Base-by-base conservation (phyloP, 2,329 filamentous ascomycete genomes). In the Fusarium falciforme region DNA sequence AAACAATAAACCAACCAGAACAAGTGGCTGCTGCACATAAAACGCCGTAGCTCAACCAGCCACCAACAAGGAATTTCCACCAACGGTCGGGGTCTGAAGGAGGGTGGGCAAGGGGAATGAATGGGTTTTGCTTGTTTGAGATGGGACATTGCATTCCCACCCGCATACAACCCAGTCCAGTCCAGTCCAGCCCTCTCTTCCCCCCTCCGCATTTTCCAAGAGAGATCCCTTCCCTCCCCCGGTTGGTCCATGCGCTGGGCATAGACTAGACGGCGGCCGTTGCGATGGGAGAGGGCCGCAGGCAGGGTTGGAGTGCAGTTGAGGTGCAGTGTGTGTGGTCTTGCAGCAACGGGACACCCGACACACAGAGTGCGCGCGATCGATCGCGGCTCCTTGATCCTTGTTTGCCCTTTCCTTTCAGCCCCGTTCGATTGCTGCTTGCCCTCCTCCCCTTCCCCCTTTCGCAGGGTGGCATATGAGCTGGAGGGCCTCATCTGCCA, bases 401-500 rank as follows among this genome's bases (percentile, higher is more conserved):
- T 61, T 55, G 63, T 54, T 31, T 31, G 27, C 47, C 52, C 47
- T 55, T 52, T 54, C 33, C 27, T 58, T 17, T 25, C 22, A 25
- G 54, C 35, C 54, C 54, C 31, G 40, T 42, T 20, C 40, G 29
- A 47, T 27, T n/a, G 54, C 33, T 42, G 27, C 44, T 61, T 17
- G 42, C 27, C 35, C 47, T 61, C 44, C 22, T 33, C 57, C 40
- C 12, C 40, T 20, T 60, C 52, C 61, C 61, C 63, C 59, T 67
- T 62, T 69, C 70, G 65, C 64, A 67, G 68, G 27, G 61, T 65
- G 65, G 63, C 52, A 61, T 57, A 38, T 55, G 36, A 60, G 25
- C 47, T 47, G 64, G 49, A 67, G 62, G 64, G 36, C 63, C 62
- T 84, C 79, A 85, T 69, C 83, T 82, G 27, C 84, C 84, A 11